phyloP scores from a whole-genome alignment of 176 grass and related monocot genomes.

The Raddia distichophylla region DNA sequence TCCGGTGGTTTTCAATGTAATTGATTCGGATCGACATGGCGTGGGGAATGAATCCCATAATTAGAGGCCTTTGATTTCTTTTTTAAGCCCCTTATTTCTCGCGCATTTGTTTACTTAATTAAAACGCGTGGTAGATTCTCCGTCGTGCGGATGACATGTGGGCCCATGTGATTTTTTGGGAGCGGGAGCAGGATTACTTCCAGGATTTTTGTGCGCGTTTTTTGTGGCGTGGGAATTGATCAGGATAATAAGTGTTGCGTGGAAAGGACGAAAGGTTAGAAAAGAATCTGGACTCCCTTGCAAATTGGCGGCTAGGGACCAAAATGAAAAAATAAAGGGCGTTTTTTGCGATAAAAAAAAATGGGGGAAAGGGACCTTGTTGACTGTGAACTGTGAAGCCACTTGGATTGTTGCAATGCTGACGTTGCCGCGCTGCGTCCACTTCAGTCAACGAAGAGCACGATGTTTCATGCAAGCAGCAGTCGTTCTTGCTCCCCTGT shows the following conservation, averaged over 20 bases:
- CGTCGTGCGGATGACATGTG: background rate
- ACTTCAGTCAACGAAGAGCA: background rate
- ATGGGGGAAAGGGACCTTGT: background rate
- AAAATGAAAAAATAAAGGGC: background rate
- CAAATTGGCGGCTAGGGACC: background rate
- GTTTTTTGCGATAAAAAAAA: background rate
- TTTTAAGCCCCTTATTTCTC: background rate
- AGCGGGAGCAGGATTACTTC: background rate
- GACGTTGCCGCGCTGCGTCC: background rate
- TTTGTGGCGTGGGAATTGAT: background rate
- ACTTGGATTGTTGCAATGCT: background rate
- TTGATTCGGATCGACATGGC: background rate
- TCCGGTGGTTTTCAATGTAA: background rate
- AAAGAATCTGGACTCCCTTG: background rate
- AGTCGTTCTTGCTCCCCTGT: background rate
- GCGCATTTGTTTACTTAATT: background rate
- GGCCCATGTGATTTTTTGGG: background rate
- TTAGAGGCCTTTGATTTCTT: background rate
- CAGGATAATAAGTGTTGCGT: background rate
- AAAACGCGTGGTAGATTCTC: background rate
- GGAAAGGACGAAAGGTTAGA: background rate
- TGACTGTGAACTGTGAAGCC: background rate
- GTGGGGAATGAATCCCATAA: background rate
- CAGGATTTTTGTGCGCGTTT: background rate
- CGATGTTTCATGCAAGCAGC: too few species aligned